Evolutionary conservation across 2,329 filamentous ascomycete species (phyloP).

Genomic region (Fusarium burgessii): DNA sequence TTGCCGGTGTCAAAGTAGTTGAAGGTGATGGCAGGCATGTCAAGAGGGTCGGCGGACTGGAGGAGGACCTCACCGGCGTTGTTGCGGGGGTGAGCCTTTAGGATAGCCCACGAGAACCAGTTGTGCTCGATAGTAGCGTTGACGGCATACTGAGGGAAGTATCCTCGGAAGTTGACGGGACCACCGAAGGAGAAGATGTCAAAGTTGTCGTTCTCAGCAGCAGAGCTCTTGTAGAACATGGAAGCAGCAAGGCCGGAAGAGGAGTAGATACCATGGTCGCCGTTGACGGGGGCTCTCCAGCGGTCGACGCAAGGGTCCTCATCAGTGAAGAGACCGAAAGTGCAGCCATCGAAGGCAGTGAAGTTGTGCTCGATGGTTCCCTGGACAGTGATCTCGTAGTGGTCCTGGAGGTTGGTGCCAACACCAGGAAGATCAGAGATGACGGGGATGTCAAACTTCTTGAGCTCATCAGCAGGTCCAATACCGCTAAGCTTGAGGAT

Average conservation of each 20-base stretch:
- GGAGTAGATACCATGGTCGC: constrained; percentile 51
- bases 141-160: constrained; percentile 66
- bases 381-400: constrained; percentile 56
- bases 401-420: constrained; percentile 69
- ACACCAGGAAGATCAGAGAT: constrained; percentile 65
- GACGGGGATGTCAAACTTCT: constrained; percentile 58
- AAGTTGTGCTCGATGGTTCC: constrained; percentile 45
- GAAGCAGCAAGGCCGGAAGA: constrained; percentile 66
- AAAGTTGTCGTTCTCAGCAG: constrained; percentile 53
- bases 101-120: constrained; percentile 56
- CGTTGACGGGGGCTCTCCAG: constrained; percentile 48
- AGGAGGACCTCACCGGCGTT: constrained; percentile 71
- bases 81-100: constrained; percentile 75
- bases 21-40: constrained; percentile 72
- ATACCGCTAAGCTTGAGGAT: constrained; percentile 65
- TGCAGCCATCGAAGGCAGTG: constrained; percentile 48
- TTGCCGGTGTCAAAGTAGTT: constrained; percentile 68
- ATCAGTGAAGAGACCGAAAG: constrained; percentile 46
- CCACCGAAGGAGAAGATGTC: constrained; percentile 68
- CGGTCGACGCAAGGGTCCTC: constrained; percentile 53
- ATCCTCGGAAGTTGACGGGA: constrained; percentile 66
- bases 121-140: constrained; percentile 58
- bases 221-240: constrained; percentile 54
- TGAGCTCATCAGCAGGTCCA: constrained; percentile 57
- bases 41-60: constrained; percentile 70